phyloP scores from a whole-genome alignment of 106 monocot genomes.

The Apostasia ramifera region DNA sequence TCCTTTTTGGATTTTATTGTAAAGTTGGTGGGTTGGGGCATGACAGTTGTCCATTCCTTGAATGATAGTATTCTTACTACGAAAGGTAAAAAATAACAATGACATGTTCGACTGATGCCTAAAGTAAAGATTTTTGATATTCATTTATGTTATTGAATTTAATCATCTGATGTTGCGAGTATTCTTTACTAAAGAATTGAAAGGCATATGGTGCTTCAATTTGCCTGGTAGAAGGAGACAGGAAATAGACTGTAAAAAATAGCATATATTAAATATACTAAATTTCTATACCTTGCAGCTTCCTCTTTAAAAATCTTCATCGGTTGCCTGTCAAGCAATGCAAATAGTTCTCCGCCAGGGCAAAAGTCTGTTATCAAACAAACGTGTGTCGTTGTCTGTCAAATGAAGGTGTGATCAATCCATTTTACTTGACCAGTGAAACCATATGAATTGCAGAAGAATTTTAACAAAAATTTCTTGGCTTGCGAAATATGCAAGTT shows the following conservation, averaged over 20 bases:
- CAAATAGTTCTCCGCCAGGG: constrained; percentile 89
- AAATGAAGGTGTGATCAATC: constrained; percentile 21
- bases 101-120: neutral
- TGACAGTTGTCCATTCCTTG: too few relatives aligned
- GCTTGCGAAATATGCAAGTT: too few relatives aligned
- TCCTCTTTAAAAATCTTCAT: constrained; percentile 93
- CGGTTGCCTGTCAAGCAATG: constrained; percentile 87
- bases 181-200: too few relatives aligned
- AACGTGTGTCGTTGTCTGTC: constrained; percentile 79
- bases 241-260: neutral
- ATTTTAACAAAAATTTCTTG: too few relatives aligned
- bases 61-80: too few relatives aligned
- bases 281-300: constrained; percentile 57
- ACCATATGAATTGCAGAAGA: too few relatives aligned
- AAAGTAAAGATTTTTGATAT: too few relatives aligned
- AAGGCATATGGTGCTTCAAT: neutral
- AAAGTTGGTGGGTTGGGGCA: too few relatives aligned
- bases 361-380: constrained; percentile 98
- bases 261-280: neutral
- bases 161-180: too few relatives aligned
- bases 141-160: too few relatives aligned
- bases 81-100: neutral
- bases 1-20: too few relatives aligned
- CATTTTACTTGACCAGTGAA: constrained; percentile 1
- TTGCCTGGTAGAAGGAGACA: neutral